These are phyloP conservation scores for Cladophialophora bantiana DNA, from an alignment of 2,329 filamentous ascomycete genomes.

Conservation along the genomic window DNA sequence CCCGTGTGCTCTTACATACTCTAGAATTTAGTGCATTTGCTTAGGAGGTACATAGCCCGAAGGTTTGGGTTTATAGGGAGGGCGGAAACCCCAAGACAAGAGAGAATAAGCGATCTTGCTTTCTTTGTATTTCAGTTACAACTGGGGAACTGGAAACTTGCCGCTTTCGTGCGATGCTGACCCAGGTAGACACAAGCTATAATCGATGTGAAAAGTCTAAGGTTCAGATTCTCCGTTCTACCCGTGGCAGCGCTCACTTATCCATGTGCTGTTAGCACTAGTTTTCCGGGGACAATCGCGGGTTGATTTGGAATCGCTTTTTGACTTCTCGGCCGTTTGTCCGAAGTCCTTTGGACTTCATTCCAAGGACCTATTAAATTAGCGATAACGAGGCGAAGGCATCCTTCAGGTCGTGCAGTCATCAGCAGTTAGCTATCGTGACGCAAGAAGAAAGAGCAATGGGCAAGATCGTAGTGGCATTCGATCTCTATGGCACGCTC, in stretches of 20 bases:
- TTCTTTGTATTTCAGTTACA: too few relatives aligned
- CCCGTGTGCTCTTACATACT: too few relatives aligned
- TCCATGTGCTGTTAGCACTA: background rate
- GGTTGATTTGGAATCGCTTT: slow-evolving; percentile 6
- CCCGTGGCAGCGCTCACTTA: background rate
- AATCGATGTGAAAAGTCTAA: background rate
- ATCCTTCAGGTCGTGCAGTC: background rate
- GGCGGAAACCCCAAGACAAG: background rate
- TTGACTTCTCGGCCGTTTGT: background rate
- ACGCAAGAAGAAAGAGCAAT: slow-evolving; percentile 16
- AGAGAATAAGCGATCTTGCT: background rate
- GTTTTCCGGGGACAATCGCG: slow-evolving; percentile 3
- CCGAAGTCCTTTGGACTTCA: background rate
- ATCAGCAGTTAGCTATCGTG: background rate
- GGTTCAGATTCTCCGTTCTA: background rate
- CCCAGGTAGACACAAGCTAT: background rate
- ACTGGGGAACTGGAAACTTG: slow-evolving; percentile 2
- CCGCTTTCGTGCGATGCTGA: slow-evolving; percentile 5
- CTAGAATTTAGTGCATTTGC: too few relatives aligned
- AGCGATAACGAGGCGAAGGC: background rate
- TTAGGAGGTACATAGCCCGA: too few relatives aligned
- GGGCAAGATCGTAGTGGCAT: slow-evolving; percentile 64
- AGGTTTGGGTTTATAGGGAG: too few relatives aligned
- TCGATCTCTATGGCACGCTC: slow-evolving; percentile 78
- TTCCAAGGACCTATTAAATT: background rate